Conservation (phyloP, 2,329 filamentous ascomycete species). For the Cladosporium halotolerans region DNA sequence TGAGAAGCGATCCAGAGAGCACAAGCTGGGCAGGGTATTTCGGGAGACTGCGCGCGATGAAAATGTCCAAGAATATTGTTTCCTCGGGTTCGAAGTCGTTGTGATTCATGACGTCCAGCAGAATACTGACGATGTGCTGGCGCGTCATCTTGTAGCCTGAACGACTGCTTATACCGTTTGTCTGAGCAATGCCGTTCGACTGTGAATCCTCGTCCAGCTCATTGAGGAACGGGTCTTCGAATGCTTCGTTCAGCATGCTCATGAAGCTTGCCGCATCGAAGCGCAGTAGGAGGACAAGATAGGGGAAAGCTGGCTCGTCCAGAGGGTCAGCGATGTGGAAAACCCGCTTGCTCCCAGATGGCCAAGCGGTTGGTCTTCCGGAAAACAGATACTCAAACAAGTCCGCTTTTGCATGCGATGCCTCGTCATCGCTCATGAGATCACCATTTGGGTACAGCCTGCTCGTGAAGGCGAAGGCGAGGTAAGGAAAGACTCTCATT, state of each 20-base stretch:
- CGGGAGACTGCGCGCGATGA: conserved; percentile 87
- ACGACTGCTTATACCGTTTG: conserved; percentile 20
- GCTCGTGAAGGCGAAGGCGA: conserved; percentile 85
- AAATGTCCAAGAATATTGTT: conserved; percentile 96
- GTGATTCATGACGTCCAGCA: conserved; percentile 82
- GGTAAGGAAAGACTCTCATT: conserved; percentile 87
- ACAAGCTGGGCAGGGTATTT: conserved; percentile 96
- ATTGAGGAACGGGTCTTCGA: conserved; percentile 91
- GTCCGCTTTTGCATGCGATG: conserved; percentile 72
- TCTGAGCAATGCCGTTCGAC: conserved; percentile 20
- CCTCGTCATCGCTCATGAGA: conserved; percentile 63
- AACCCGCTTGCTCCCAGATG: conserved; percentile 54
- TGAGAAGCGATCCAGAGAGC: conserved; percentile 74
- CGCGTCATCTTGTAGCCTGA: conserved; percentile 56
- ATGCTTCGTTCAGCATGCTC: conserved; percentile 93
- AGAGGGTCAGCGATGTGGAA: conserved; percentile 53
- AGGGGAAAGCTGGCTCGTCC: conserved; percentile 72
- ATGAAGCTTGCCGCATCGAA: conserved; percentile 90
- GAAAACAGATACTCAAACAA: conserved; percentile 93
- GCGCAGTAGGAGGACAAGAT: conserved; percentile 74
- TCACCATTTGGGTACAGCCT: conserved; percentile 86
- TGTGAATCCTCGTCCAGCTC: conserved; percentile 49
- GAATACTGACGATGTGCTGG: conserved; percentile 85
- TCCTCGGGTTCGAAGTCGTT: conserved; percentile 70
- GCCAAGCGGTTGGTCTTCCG: conserved; percentile 70